Percentiles rank a stretch among this genome's conserved stretches.
Evolutionary conservation across 2,329 filamentous ascomycete species (phyloP).

Genomic region (Aspergillus costaricaensis): DNA sequence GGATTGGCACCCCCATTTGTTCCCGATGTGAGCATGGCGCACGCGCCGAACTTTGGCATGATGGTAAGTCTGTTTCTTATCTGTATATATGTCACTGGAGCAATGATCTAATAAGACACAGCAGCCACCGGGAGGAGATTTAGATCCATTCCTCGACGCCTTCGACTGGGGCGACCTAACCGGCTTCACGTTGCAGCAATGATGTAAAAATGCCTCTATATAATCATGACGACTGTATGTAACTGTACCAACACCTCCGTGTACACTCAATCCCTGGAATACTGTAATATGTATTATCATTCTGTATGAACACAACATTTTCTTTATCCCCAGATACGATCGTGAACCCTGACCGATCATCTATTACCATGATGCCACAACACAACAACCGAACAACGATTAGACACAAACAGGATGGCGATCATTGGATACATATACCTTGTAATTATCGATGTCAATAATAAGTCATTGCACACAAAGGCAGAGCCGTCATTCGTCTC

Average conservation of each 20-base stretch:
- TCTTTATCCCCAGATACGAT: no score
- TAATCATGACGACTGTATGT: background rate
- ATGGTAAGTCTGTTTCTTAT: conserved; percentile 24
- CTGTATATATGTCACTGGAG: background rate
- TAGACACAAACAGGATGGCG: background rate
- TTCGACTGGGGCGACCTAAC: conserved; percentile 39
- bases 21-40: conserved; percentile 27
- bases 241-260: background rate
- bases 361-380: background rate
- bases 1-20: conserved; percentile 25
- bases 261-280: background rate
- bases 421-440: background rate
- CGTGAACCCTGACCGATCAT: no score
- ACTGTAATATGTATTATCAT: background rate
- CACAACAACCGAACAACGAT: background rate
- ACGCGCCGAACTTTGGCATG: conserved; percentile 24
- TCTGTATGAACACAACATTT: background rate
- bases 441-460: background rate
- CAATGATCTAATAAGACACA: conserved; percentile 9
- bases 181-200: conserved; percentile 29
- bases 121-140: conserved; percentile 29
- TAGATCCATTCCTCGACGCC: conserved; percentile 38
- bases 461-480: background rate
- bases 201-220: background rate
- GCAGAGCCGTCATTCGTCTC: background rate